Percentiles rank a stretch among this genome's conserved stretches.
Conservation (phyloP, 345 rosid genomes). For the Anacardium occidentale region DNA sequence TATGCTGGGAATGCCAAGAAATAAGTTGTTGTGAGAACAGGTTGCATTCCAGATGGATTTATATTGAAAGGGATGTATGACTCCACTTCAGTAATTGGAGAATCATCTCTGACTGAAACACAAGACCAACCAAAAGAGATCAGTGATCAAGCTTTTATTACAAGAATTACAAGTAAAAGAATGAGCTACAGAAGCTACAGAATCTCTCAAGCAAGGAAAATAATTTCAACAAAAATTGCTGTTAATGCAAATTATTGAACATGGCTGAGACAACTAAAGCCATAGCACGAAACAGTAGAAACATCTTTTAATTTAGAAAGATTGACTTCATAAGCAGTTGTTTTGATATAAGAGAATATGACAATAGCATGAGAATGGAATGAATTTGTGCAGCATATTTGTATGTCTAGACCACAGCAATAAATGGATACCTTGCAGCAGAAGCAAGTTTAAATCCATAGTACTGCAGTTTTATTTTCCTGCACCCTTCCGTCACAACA, state of each 20-base stretch:
- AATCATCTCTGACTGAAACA: conserved; percentile 64
- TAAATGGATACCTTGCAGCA: conserved; percentile 55
- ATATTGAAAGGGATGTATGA: conserved; percentile 93
- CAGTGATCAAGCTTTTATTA: conserved; percentile 9
- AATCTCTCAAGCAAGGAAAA: background rate
- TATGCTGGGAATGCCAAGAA: conserved; percentile 87
- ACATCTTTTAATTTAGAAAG: background rate
- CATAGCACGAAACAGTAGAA: background rate
- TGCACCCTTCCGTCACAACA: conserved; percentile 91
- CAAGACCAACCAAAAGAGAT: conserved; percentile 22
- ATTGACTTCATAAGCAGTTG: conserved; percentile 5
- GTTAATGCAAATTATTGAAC: conserved; percentile 6
- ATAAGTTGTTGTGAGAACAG: conserved; percentile 85
- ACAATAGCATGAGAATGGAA: background rate
- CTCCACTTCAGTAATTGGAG: conserved; percentile 90
- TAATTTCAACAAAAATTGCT: background rate
- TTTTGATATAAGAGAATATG: background rate
- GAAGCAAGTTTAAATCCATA: conserved; percentile 97
- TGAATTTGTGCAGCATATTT: background rate
- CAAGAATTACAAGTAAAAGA: conserved; percentile 14
- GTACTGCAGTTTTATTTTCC: conserved; percentile 91
- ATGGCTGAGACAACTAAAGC: conserved; percentile 8
- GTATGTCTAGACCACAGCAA: conserved; percentile 5
- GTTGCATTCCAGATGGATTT: conserved; percentile 98
- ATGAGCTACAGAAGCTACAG: background rate